Base-by-base conservation (phyloP, 495 filamentous ascomycete species). In the Cercophora newfieldiana region DNA sequence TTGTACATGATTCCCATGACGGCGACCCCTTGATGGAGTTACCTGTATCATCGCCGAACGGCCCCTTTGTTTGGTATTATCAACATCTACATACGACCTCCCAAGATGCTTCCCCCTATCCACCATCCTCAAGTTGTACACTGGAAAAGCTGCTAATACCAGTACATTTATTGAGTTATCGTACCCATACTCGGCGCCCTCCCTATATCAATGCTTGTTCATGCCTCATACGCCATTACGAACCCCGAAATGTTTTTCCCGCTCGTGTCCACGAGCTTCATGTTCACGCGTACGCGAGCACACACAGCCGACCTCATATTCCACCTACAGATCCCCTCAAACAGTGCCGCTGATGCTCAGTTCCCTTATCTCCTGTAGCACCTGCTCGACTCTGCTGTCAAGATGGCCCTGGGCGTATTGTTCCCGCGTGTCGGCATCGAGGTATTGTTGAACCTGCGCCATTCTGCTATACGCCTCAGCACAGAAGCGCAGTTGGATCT, bases 361-460 rank as follows among this genome's bases (percentile, higher is more conserved):
- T 78, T 97, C 94, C 71, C 95, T 83, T 78, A 99, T 98, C 82
- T 98, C 93, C 75, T 97, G 93, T 77, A 99, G 71, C 63, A 98
- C 95, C 80, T 97, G 90, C 81, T 99, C 95, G 44, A 99, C 95
- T 68, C 92, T 80, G 67, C 86, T 91, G 77, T 99, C 95, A 70
- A 99, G 79, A 71, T 97, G 90, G 44, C 95, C 95, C 68, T 92
- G 88, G 18, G 95, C 95, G 79, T 99, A 99, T 79, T 97, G 92
- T 64, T 99, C 95, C 61, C 95, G 84, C 51, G 93, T 98, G 74
- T 95, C 91, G n/a, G 94, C 89, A 77, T 98, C 95, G 51, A 99
- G 84, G 78, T 97, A 99, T 79, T 99, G 96, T 81, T 99, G 95
- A 66, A 99, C 95, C 81, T 99, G 95, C 8, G 95, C 95, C 95